Evolutionary conservation across 192 early-diverging fungal genomes (phyloP).

Genomic region (Coemansia sp.): DNA sequence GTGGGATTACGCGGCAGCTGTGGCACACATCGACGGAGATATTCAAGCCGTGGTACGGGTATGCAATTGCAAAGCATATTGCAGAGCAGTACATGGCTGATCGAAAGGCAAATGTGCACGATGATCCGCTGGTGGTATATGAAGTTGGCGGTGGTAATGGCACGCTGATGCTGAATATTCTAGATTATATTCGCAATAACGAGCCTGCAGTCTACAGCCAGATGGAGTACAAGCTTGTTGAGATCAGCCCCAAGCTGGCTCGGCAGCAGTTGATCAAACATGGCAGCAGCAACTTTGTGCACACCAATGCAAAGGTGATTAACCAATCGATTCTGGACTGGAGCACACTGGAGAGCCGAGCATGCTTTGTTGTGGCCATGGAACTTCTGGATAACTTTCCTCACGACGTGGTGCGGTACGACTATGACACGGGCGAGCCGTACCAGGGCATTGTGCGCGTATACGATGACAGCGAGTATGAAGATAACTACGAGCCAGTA

Average conservation of each 20-base stretch:
- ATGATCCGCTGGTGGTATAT: slow-evolving; percentile 79
- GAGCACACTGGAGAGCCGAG: slow-evolving; percentile 63
- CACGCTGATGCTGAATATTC: slow-evolving; percentile 89
- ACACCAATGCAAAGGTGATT: slow-evolving; percentile 72
- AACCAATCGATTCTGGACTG: slow-evolving; percentile 95
- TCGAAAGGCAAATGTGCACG: slow-evolving; percentile 22
- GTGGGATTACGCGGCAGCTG: slow-evolving; percentile 80
- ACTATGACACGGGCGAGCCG: slow-evolving; percentile 67
- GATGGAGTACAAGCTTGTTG: slow-evolving; percentile 86
- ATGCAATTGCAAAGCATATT: slow-evolving; percentile 87
- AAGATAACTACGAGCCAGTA: slow-evolving; percentile 80
- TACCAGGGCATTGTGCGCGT: slow-evolving; percentile 80
- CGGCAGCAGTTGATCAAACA: slow-evolving; percentile 62
- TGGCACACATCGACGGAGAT: slow-evolving; percentile 99
- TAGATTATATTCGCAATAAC: slow-evolving; percentile 79
- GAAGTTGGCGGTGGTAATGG: slow-evolving; percentile 98
- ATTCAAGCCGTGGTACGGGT: slow-evolving; percentile 90
- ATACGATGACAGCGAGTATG: slow-evolving; percentile 79
- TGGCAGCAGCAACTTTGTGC: slow-evolving; percentile 29
- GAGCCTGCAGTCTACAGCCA: slow-evolving; percentile 77
- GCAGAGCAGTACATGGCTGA: slow-evolving; percentile 71
- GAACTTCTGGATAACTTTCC: slow-evolving; percentile 98
- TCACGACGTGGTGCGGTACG: slow-evolving; percentile 92
- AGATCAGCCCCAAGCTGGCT: slow-evolving; percentile 86
- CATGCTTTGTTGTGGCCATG: slow-evolving; percentile 94